Base-by-base conservation (phyloP, 2,329 filamentous ascomycete species). In the Corynespora cassiicola region DNA sequence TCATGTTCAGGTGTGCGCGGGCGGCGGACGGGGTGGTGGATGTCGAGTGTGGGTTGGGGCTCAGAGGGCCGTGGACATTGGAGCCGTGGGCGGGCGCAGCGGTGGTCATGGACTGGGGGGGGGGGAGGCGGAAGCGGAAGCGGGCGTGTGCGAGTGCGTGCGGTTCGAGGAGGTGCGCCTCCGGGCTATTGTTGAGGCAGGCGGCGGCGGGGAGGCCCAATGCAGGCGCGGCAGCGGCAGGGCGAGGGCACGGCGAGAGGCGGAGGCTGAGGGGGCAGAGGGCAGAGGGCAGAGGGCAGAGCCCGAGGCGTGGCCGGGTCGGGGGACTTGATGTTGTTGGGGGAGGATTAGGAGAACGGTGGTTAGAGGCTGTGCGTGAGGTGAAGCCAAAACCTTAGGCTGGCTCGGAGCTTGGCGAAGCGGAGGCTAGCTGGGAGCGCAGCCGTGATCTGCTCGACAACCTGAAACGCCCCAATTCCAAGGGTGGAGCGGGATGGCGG, bases 1-100 rank as follows among this genome's bases (percentile, higher is more conserved):
- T 75, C 56, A 75, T 72, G 61, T 79, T 78, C 60, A 78, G 62
- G 45, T 76, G 73, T 48, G 72, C 63, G 45, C 72, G 65, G 45
- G 58, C 60, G 50, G 61, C 61, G 47, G 61, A 50, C 40, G 69
- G 44, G 49, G 68, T 68, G 31, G 69, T 53, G 45, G 71, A 54
- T 34, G 69, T 44, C 39, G 67, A 61, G n/a, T n/a, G n/a, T n/a
- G n/a, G n/a, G n/a, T n/a, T n/a, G 30, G 60, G 35, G 48, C 50
- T 65, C 46, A 58, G 43, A 45, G 63, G 38, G 21, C 50, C 49
- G 48, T 61, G 54, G 40, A 47, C 62, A 67, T 65, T 59, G 61
- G 57, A 52, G 55, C 44, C 52, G 56, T 56, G 55, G 42, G 56
- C 28, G 33, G 59, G 48, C 39, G 61, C 40, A 23, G 59, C 52